phyloP scores from a whole-genome alignment of 192 early-diverging fungal species.

The Backusella parvicylindrica region DNA sequence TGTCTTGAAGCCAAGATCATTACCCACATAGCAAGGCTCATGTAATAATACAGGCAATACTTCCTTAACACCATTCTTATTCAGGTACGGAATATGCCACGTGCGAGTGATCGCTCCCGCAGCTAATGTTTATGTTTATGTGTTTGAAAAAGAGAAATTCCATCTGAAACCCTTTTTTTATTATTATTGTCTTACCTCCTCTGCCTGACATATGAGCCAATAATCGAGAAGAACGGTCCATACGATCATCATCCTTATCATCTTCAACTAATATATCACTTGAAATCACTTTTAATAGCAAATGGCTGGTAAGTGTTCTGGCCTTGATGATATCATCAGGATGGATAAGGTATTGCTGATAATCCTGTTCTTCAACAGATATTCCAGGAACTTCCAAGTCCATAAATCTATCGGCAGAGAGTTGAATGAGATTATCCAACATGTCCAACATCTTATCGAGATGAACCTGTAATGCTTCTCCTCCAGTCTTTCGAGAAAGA shows the following conservation, averaged over 20 bases:
- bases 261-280: conserved; percentile 8
- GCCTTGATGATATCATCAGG: conserved; percentile 14
- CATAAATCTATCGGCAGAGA: conserved; percentile 17
- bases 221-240: conserved; percentile 25
- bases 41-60: conserved; percentile 32
- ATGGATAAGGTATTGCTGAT: background rate
- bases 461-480: background rate
- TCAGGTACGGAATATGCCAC: conserved; percentile 32
- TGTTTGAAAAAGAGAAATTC: background rate
- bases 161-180: background rate
- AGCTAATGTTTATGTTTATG: background rate
- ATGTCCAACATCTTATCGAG: background rate
- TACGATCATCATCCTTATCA: conserved; percentile 13
- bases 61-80: conserved; percentile 4
- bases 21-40: conserved; percentile 47
- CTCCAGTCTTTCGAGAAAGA: background rate
- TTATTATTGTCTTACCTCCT: conserved; percentile 33
- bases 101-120: conserved; percentile 35
- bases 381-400: background rate
- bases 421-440: conserved; percentile 1
- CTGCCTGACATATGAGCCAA: conserved; percentile 36
- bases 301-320: background rate
- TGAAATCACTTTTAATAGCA: conserved; percentile 14
- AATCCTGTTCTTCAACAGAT: background rate
- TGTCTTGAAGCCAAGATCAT: conserved; percentile 55